Evolutionary conservation across 192 early-diverging fungal genomes (phyloP).

Genomic region (Linnemannia exigua): DNA sequence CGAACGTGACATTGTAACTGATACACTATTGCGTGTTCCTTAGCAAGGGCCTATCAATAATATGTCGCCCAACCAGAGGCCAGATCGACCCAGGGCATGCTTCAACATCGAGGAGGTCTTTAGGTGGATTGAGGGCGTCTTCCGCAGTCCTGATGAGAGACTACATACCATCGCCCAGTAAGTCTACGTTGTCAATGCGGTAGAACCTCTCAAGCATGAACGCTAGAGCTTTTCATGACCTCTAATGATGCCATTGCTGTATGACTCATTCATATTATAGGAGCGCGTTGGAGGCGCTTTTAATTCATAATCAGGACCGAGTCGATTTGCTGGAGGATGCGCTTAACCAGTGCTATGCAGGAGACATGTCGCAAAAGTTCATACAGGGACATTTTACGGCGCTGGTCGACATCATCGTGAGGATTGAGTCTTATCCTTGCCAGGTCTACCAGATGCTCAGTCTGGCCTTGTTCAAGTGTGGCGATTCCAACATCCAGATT

Average conservation of each 20-base stretch:
- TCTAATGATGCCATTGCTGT: constrained; percentile 32
- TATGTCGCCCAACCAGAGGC: constrained; percentile 15
- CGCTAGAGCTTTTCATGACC: background rate
- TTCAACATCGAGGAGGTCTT: constrained; percentile 71
- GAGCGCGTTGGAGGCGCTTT: constrained; percentile 76
- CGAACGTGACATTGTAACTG: background rate
- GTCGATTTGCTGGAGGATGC: constrained; percentile 71
- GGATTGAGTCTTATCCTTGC: constrained; percentile 76
- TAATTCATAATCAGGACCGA: constrained; percentile 73
- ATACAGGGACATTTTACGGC: constrained; percentile 83
- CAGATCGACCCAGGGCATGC: constrained; percentile 28
- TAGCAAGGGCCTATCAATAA: constrained; percentile 64
- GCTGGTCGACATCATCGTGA: constrained; percentile 76
- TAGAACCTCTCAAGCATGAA: background rate
- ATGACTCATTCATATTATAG: constrained; percentile 56
- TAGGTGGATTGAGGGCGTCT: constrained; percentile 75
- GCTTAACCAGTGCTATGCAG: constrained; percentile 81
- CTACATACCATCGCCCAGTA: constrained; percentile 70
- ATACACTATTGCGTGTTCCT: background rate
- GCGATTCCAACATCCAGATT: constrained; percentile 77
- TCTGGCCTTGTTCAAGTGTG: constrained; percentile 85
- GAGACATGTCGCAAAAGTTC: constrained; percentile 70
- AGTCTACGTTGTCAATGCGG: background rate
- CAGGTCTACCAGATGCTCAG: constrained; percentile 69
- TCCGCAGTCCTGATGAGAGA: constrained; percentile 68